Conservation (phyloP, 352 stramenopile genomes). For the Globisporangium nodosum region DNA sequence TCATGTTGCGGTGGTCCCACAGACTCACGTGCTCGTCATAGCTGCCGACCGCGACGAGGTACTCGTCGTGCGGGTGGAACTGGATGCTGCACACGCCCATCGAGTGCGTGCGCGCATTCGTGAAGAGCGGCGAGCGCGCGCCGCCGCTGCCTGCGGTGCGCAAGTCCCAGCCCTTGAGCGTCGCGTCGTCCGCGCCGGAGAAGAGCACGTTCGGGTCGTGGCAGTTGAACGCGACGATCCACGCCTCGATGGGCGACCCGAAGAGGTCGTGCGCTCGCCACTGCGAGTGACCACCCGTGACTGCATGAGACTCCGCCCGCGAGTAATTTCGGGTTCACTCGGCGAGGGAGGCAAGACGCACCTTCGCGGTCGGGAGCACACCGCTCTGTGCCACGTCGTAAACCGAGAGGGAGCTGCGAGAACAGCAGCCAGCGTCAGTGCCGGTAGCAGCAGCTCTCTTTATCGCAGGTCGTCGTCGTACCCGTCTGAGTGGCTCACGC, state of each 20-base stretch:
- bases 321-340: background rate
- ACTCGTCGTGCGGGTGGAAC: constrained; percentile 61
- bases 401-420: constrained; percentile 6
- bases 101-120: constrained; percentile 52
- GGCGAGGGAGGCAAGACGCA: background rate
- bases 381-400: constrained; percentile 13
- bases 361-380: constrained; percentile 6
- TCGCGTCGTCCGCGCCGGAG: constrained; percentile 74
- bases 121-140: constrained; percentile 33
- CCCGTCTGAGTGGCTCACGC: constrained; percentile 81
- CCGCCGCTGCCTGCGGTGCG: constrained; percentile 17
- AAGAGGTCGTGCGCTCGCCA: constrained; percentile 74
- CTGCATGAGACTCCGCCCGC: background rate
- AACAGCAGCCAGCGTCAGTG: background rate
- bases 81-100: constrained; percentile 87
- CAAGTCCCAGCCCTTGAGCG: constrained; percentile 77
- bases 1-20: constrained; percentile 74
- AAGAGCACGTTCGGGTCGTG: constrained; percentile 73
- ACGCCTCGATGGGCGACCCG: constrained; percentile 73
- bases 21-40: constrained; percentile 79
- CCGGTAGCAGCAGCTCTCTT: background rate
- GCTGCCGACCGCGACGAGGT: constrained; percentile 71
- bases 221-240: constrained; percentile 79
- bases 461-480: constrained; percentile 14
- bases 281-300: constrained; percentile 15